Percentiles rank a stretch among this genome's conserved stretches.
Conservation (phyloP, 257 asterid species). For the Anisodus acutangulus region DNA sequence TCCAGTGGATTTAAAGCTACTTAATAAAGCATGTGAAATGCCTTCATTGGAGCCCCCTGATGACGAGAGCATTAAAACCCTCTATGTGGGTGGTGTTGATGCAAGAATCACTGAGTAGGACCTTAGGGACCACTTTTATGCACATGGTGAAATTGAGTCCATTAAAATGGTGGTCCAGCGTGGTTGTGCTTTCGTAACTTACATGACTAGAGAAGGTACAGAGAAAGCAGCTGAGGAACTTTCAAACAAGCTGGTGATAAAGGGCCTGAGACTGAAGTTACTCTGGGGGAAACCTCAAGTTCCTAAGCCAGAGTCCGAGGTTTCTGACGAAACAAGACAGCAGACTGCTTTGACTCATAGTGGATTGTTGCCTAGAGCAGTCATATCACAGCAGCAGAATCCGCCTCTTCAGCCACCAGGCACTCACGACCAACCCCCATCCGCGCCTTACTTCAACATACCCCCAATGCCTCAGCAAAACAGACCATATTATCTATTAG, state of each 20-base stretch:
- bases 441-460: constrained; percentile 82
- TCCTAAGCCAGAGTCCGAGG: constrained; percentile 67
- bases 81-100: constrained; percentile 91
- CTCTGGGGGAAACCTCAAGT: constrained; percentile 95
- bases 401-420: constrained; percentile 69
- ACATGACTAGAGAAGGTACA: constrained; percentile 92
- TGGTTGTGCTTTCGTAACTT: constrained; percentile 93
- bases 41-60: constrained; percentile 98
- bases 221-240: constrained; percentile 98
- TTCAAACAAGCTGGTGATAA: constrained; percentile 74
- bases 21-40: constrained; percentile 96
- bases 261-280: constrained; percentile 85
- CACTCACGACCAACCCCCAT: constrained; percentile 56
- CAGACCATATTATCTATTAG: constrained; percentile 69
- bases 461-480: constrained; percentile 83
- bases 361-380: constrained; percentile 87
- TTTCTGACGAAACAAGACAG: constrained; percentile 74
- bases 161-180: constrained; percentile 83
- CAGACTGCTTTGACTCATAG: constrained; percentile 78
- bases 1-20: constrained; percentile 91
- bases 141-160: constrained; percentile 96
- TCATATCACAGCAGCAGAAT: constrained; percentile 89
- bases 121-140: constrained; percentile 88
- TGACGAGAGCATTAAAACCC: constrained; percentile 91
- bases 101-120: constrained; percentile 87